Evolutionary conservation across 768 basidiomycete genomes (phyloP).

Genomic region (Lepiota brunneoincarnata): DNA sequence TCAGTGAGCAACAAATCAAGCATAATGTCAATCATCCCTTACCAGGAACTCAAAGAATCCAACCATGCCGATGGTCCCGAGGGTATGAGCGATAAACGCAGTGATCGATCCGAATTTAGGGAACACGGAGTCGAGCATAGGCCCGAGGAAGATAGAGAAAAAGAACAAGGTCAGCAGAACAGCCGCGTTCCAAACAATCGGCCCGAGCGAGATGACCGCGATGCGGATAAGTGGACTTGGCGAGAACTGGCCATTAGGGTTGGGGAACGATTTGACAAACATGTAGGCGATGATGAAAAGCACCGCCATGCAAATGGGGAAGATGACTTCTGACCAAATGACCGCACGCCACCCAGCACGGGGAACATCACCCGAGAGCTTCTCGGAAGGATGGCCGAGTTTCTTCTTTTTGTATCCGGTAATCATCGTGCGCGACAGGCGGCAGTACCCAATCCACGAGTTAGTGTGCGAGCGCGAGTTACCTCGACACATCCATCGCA

Average conservation of each 20-base stretch:
- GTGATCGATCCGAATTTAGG: slow-evolving; percentile 91
- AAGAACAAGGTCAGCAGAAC: slow-evolving; percentile 86
- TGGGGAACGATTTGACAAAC: slow-evolving; percentile 88
- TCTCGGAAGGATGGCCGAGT: slow-evolving; percentile 95
- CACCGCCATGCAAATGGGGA: slow-evolving; percentile 81
- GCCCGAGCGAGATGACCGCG: slow-evolving; percentile 88
- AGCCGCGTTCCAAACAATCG: slow-evolving; percentile 93
- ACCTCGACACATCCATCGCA: slow-evolving; percentile 98
- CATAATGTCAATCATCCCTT: slow-evolving; percentile 27
- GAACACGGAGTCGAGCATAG: slow-evolving; percentile 80
- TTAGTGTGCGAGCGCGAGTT: slow-evolving; percentile 97
- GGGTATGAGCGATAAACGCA: slow-evolving; percentile 83
- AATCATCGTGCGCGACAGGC: slow-evolving; percentile 95
- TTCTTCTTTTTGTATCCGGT: slow-evolving; percentile 99
- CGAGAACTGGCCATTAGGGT: slow-evolving; percentile 53
- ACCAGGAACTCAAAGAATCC: slow-evolving; percentile 97
- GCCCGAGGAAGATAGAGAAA: slow-evolving; percentile 88
- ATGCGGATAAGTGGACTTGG: slow-evolving; percentile 91
- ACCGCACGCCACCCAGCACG: slow-evolving; percentile 92
- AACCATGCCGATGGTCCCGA: slow-evolving; percentile 83
- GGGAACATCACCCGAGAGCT: slow-evolving; percentile 92
- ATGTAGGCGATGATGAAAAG: slow-evolving; percentile 88
- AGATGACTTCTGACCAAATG: slow-evolving; percentile 82
- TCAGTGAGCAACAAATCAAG: slow-evolving; percentile 13
- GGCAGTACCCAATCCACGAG: slow-evolving; percentile 99